Base-by-base conservation (phyloP, 768 basidiomycete species). In the Pisolithus sp. region DNA sequence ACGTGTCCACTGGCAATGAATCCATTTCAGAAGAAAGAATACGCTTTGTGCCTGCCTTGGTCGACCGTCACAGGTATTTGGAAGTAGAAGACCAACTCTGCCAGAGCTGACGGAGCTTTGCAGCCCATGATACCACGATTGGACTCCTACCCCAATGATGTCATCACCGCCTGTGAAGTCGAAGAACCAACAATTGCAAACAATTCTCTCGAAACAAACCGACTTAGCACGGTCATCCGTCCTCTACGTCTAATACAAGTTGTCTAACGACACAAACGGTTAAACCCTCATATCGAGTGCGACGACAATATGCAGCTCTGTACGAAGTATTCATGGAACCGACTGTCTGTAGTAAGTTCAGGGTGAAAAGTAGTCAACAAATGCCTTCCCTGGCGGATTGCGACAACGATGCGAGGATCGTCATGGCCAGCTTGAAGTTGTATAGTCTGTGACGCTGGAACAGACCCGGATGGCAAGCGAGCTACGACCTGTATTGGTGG, bases 321-420 rank as follows among this genome's bases (percentile, higher is more conserved):
- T 39, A 95, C 75, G 62, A 95, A 97, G 65, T 89, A 95, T 54
- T 95, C 88, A 66, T 96, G 94, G 62, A 97, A 90, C 37, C 94
- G 81, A 52, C 79, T 70, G 62, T 98, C 95, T 51, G 77, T 75
- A 21, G 90, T 93, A 42, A 98, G 73, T 67, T 98, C 95, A 0
- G 94, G 95, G 63, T 98, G 95, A 72, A 96, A 97, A 0, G 86
- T 90, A 4, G 93, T 93, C 26, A 93, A 76, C 54, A 98, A 73
- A 63, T 92, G 85, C 24, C 72, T 75, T 24, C 94, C 94, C 63
- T 96, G 90, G 3, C 85, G 81, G 17, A 93, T 69, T 17, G 93
- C 93, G 46, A 97, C 93, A 56, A 89, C 82, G 10, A 77, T 83
- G 61, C 76, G 77, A 7, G 80, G 77, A 57, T 85, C 84, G 48